A percentile compares a stretch with the other conserved stretches of the same genome.
Evolutionary conservation across 768 basidiomycete genomes (phyloP).

Genomic region (Rhodotorula paludigena): DNA sequence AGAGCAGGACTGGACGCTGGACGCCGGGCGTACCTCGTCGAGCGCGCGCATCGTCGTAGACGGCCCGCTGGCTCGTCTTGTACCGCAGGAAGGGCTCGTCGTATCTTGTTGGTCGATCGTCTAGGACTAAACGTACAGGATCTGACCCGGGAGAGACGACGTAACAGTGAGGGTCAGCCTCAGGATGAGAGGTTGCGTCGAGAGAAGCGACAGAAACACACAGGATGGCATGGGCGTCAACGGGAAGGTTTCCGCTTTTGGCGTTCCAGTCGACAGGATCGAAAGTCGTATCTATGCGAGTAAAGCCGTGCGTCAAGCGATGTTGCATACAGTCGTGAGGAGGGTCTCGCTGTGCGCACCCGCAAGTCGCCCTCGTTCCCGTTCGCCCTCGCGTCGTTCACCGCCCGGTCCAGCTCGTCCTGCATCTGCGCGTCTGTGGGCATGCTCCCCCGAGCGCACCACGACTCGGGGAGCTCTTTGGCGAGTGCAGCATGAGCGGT

Average conservation of each 20-base stretch:
- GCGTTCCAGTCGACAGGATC: neutral
- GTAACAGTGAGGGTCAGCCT: no score
- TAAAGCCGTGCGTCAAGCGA: accelerated
- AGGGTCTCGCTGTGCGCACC: neutral
- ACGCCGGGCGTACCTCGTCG: constrained; percentile 3
- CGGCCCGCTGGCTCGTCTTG: constrained; percentile 15
- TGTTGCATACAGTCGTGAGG: neutral
- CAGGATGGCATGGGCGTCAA: constrained; percentile 17
- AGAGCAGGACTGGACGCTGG: neutral
- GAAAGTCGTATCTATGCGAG: constrained; percentile 1
- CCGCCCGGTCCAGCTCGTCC: neutral
- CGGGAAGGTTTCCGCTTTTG: neutral
- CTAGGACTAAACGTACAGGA: constrained; percentile 16
- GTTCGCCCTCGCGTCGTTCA: neutral
- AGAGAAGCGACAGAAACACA: neutral
- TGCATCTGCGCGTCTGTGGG: neutral
- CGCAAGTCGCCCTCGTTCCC: constrained; percentile 7
- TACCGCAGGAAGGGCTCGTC: constrained; percentile 13
- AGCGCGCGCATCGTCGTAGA: constrained; percentile 24
- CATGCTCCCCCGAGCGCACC: constrained; percentile 10
- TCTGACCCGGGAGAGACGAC: neutral
- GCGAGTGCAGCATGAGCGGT: constrained; percentile 8
- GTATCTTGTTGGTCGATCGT: constrained; percentile 15
- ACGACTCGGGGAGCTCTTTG: neutral
- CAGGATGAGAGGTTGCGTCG: no score